Conservation (phyloP, 2,329 filamentous ascomycete species). For the Podosphaera fusca region DNA sequence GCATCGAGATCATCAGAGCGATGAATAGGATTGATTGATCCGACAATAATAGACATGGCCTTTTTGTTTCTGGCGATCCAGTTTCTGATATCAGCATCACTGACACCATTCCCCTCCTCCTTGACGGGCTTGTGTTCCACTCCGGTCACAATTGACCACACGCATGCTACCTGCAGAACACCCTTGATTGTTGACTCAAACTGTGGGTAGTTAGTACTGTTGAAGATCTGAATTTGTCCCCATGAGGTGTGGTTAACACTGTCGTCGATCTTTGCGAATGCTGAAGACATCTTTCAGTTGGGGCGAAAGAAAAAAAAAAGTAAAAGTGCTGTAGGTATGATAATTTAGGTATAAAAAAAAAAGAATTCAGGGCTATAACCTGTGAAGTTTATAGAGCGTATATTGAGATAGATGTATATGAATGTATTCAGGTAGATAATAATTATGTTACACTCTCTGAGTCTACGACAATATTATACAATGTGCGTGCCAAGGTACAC, state of each 20-base stretch:
- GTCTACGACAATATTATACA: no score
- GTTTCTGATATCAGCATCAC: background rate
- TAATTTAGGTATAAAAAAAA: background rate
- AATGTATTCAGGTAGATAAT: no score
- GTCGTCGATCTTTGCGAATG: background rate
- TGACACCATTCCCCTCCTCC: background rate
- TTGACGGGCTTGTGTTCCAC: background rate
- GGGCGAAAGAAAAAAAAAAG: background rate
- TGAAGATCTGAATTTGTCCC: background rate
- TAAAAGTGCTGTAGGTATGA: background rate
- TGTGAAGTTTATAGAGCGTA: background rate
- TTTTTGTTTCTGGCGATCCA: background rate
- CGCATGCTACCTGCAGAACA: background rate
- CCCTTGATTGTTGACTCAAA: background rate
- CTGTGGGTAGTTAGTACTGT: background rate
- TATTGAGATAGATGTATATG: no score
- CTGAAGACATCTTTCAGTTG: background rate
- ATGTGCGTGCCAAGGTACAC: no score
- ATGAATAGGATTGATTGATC: background rate
- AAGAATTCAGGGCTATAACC: background rate
- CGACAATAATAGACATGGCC: background rate
- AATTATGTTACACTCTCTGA: no score
- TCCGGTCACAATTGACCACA: background rate
- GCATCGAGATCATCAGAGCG: background rate
- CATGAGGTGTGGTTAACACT: background rate